Percentiles rank a stretch among this genome's conserved stretches.
phyloP scores from a whole-genome alignment of 306 rosid species.

The Cyamopsis tetragonoloba region DNA sequence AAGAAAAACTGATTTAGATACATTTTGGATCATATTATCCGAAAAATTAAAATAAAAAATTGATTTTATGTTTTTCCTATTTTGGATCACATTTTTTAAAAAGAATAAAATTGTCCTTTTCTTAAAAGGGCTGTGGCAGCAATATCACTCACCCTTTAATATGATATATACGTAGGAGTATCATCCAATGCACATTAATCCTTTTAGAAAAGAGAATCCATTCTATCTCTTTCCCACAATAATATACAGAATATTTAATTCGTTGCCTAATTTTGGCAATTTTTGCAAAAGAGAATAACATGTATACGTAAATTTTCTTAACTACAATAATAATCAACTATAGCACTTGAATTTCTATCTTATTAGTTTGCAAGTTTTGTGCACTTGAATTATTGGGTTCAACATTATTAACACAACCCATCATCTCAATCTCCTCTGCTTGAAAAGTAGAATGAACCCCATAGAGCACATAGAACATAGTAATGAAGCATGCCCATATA shows the following conservation, averaged over 20 bases:
- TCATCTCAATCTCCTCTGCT: conserved; percentile 63
- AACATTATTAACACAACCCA: conserved; percentile 28
- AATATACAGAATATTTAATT: neutral
- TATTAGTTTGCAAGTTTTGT: conserved; percentile 49
- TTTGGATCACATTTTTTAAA: no score
- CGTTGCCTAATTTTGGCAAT: neutral
- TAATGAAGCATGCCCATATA: conserved; percentile 60
- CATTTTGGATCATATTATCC: no score
- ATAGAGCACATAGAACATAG: conserved; percentile 73
- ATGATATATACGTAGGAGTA: neutral
- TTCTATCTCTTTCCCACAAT: conserved; percentile 3
- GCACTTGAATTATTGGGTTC: conserved; percentile 38
- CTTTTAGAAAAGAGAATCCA: neutral
- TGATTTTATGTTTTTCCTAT: no score
- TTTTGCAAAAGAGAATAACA: no score
- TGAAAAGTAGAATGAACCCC: conserved; percentile 88
- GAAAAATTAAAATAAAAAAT: no score
- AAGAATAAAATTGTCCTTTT: no score
- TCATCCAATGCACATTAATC: neutral
- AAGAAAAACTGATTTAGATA: no score
- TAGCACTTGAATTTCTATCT: conserved; percentile 65
- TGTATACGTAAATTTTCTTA: no score
- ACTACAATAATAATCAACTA: no score
- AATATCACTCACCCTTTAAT: no score
- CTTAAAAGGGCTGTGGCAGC: no score